Base-by-base conservation (phyloP, 1,139 yeast genomes). In the Suhomyces bribrorum region DNA sequence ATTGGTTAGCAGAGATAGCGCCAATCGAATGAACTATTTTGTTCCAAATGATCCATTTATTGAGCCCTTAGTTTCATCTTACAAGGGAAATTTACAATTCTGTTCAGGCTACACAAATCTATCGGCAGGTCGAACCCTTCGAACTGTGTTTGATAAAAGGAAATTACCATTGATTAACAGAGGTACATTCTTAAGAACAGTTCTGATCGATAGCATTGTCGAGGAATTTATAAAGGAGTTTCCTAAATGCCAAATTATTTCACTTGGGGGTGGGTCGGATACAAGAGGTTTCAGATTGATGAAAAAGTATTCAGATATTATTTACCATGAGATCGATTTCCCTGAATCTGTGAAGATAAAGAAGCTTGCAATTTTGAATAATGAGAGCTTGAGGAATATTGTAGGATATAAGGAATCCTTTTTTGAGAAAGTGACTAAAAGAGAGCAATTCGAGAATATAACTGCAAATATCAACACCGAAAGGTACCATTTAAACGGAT, bases 241-340 rank as follows among this genome's bases (percentile, higher is more conserved):
- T 38, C 35, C 45, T 2, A 31, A 40, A 5, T 64, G 78, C 33
- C 96, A 89, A 56, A 76, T 92, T 8, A 62, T 92, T 0, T 88
- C 94, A 4, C 61, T 92, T 15, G 98, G 98, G 0, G 87, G 97
- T n/a, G 98, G 98, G 1, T 86, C 95, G n/a, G 98, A 92, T 59
- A 82, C 97, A 1, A 62, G 97, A 43, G 73, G 78, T 5, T 86
- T 87, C 53, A 59, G 67, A 5, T 41, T 80, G 3, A 57, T 86
- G 32, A 32, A 52, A n/a, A 36, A 43, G 3, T 28, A 45, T 5
- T 13, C 37, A 3, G 52, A 57, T 23, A 48, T 83, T 27, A 57
- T 61, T 3, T 84, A 81, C 54, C 71, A 83, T 37, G 98, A 92
- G 57, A 56, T 88, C 16, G 98, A 92, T 59, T 90, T 86, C 53